Evolutionary conservation across 1,284 basidiomycete species (phyloP).

Genomic region (Sphagnurus paluster): DNA sequence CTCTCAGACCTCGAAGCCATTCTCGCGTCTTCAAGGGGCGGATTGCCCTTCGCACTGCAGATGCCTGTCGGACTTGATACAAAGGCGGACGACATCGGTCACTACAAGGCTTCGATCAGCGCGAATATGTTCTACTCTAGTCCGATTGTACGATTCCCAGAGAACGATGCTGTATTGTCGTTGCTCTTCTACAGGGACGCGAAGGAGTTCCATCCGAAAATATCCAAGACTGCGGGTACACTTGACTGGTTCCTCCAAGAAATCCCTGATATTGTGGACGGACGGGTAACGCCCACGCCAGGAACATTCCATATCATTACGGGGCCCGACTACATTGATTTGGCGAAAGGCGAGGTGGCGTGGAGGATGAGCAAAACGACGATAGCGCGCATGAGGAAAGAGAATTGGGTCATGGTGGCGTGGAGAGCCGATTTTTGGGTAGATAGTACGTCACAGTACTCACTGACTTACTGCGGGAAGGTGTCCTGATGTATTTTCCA

Average conservation of each 20-base stretch:
- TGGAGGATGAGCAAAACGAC: constrained; percentile 18
- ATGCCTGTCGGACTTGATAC: constrained; percentile 24
- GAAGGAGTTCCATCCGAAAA: constrained; percentile 2
- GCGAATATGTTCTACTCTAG: constrained; percentile 12
- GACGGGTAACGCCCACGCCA: background rate
- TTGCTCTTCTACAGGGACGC: constrained; percentile 12
- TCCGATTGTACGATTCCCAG: constrained; percentile 7
- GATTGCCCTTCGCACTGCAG: constrained; percentile 31
- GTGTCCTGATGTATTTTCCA: background rate
- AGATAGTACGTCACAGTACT: constrained; percentile 9
- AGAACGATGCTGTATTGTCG: constrained; percentile 13
- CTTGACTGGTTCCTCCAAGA: constrained; percentile 7
- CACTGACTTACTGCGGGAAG: background rate
- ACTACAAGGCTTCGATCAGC: constrained; percentile 27
- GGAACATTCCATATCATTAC: constrained; percentile 16
- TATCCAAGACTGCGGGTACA: background rate
- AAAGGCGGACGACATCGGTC: constrained; percentile 26
- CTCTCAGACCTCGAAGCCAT: constrained; percentile 33
- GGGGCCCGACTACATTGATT: constrained; percentile 5
- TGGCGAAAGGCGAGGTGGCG: constrained; percentile 9
- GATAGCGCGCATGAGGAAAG: constrained; percentile 13
- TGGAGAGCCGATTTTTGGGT: constrained; percentile 14
- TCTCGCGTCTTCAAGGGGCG: constrained; percentile 25
- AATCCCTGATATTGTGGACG: constrained; percentile 6
- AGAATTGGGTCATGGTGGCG: constrained; percentile 17